phyloP scores from a whole-genome alignment of 2,329 filamentous ascomycete genomes.

The Neurospora sp. region DNA sequence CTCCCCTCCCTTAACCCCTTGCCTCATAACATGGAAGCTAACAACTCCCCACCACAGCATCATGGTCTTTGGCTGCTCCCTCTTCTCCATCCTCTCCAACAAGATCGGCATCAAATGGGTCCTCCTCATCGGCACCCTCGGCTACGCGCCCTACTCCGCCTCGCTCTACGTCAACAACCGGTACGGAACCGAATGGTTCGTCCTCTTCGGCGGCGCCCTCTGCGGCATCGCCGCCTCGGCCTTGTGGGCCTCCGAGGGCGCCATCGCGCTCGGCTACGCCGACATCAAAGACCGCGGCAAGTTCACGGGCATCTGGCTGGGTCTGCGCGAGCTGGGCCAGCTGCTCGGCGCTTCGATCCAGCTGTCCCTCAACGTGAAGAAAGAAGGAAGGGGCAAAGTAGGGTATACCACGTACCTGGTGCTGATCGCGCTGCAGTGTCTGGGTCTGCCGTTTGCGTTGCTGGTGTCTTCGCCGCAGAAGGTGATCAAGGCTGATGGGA shows the following conservation, averaged over 20 bases:
- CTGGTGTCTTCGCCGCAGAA: slow-evolving; percentile 36
- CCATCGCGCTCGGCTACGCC: slow-evolving; percentile 32
- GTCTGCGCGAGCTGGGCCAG: slow-evolving; percentile 41
- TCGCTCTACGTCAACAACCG: slow-evolving; percentile 34
- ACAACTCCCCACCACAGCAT: slow-evolving; percentile 19
- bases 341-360: slow-evolving; percentile 42
- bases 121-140: slow-evolving; percentile 32
- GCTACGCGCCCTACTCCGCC: slow-evolving; percentile 34
- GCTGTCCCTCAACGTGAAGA: slow-evolving; percentile 36
- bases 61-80: slow-evolving; percentile 34
- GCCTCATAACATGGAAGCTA: background rate
- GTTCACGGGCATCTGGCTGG: slow-evolving; percentile 42
- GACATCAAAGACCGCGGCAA: slow-evolving; percentile 35
- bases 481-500: slow-evolving; percentile 30
- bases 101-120: slow-evolving; percentile 31
- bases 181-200: slow-evolving; percentile 33
- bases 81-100: slow-evolving; percentile 31
- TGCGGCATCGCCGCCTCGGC: slow-evolving; percentile 31
- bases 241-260: slow-evolving; percentile 27
- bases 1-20: no score
- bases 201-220: slow-evolving; percentile 31
- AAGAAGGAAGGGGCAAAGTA: slow-evolving; percentile 33
- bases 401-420: slow-evolving; percentile 32
- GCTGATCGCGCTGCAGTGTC: slow-evolving; percentile 34
- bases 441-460: slow-evolving; percentile 35